Percentiles rank a stretch among this genome's conserved stretches.
Conservation (phyloP, 176 grass and related monocot species). For the Avena insularis region DNA sequence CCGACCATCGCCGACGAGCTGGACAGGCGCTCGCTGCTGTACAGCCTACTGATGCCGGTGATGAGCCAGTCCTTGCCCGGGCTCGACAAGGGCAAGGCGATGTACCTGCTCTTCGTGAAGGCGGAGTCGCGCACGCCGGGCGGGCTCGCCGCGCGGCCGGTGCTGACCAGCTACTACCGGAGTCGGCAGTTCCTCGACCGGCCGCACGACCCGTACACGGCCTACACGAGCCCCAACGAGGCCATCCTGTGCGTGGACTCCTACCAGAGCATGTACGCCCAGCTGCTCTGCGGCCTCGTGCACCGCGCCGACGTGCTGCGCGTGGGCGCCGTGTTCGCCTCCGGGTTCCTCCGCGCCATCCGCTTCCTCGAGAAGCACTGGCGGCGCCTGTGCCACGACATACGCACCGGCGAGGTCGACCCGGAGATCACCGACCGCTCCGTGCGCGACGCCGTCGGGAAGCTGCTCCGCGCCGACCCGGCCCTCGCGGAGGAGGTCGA, state of each 20-base stretch:
- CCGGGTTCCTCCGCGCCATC: constrained; percentile 91
- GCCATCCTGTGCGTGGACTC: constrained; percentile 87
- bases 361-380: constrained; percentile 94
- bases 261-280: constrained; percentile 97
- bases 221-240: constrained; percentile 86
- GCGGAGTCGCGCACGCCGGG: constrained; percentile 82
- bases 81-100: constrained; percentile 88
- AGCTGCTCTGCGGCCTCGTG: constrained; percentile 91
- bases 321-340: constrained; percentile 89
- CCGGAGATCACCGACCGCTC: constrained; percentile 68
- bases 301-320: constrained; percentile 82
- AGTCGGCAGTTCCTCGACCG: constrained; percentile 86
- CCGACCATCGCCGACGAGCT: constrained; percentile 90
- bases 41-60: constrained; percentile 91
- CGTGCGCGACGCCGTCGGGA: constrained; percentile 65
- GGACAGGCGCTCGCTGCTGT: constrained; percentile 73
- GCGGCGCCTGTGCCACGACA: constrained; percentile 75
- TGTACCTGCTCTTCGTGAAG: constrained; percentile 96
- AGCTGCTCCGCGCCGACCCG: constrained; percentile 65
- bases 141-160: constrained; percentile 78
- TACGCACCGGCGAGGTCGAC: constrained; percentile 73
- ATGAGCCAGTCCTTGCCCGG: constrained; percentile 80
- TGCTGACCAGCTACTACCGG: constrained; percentile 92
- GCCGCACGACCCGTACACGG: constrained; percentile 81
- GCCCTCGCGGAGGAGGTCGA: constrained; percentile 69